A percentile compares a stretch with the other conserved stretches of the same genome.
Conservation (phyloP, 495 filamentous ascomycete species). For the Aspergillus affinis region DNA sequence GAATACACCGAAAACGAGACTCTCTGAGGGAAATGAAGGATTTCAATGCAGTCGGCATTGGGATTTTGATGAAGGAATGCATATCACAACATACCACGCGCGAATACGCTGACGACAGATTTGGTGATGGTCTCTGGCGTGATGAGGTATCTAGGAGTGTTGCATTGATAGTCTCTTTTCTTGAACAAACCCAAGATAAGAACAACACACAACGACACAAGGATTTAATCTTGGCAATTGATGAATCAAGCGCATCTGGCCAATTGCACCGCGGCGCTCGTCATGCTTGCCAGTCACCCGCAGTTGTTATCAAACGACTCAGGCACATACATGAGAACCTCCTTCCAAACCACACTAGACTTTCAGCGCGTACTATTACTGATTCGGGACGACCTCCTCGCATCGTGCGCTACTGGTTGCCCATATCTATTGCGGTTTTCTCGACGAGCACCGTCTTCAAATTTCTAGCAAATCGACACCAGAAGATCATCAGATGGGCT, state of each 20-base stretch:
- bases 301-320: constrained; percentile 64
- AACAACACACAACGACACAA: constrained; percentile 42
- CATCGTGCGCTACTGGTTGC: constrained; percentile 87
- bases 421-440: constrained; percentile 57
- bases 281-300: constrained; percentile 42
- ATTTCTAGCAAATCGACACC: constrained; percentile 67
- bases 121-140: constrained; percentile 63
- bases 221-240: constrained; percentile 61
- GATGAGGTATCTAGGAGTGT: constrained; percentile 68
- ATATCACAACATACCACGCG: constrained; percentile 37
- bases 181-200: constrained; percentile 43
- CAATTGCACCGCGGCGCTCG: constrained; percentile 27
- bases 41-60: constrained; percentile 81
- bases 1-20: constrained; percentile 69
- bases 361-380: constrained; percentile 47
- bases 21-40: constrained; percentile 65
- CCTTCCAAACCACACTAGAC: constrained; percentile 56
- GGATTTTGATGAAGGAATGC: constrained; percentile 80
- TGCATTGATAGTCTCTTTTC: constrained; percentile 75
- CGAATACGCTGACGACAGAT: not conserved
- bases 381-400: constrained; percentile 72
- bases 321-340: constrained; percentile 59
- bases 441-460: constrained; percentile 79
- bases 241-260: constrained; percentile 56
- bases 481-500: constrained; percentile 75